Conservation (phyloP, 768 basidiomycete species). For the Imleria badia region DNA sequence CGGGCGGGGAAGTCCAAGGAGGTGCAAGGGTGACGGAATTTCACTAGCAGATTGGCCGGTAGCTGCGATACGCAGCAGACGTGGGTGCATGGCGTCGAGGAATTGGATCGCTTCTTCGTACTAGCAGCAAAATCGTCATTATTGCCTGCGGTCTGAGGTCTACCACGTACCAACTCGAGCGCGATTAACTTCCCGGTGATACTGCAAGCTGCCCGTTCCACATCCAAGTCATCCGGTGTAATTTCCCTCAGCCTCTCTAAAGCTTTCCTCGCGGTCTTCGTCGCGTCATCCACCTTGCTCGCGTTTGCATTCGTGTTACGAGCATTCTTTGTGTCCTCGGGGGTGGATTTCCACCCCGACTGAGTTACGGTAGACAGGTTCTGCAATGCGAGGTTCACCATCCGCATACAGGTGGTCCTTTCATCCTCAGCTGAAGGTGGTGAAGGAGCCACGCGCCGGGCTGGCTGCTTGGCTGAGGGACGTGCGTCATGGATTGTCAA, state of each 20-base stretch:
- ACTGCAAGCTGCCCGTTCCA: constrained; percentile 72
- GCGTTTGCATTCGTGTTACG: constrained; percentile 22
- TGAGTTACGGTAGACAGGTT: constrained; percentile 50
- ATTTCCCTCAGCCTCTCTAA: constrained; percentile 47
- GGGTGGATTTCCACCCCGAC: constrained; percentile 54
- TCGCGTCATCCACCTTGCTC: constrained; percentile 37
- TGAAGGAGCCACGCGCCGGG: no score
- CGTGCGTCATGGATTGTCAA: constrained; percentile 27
- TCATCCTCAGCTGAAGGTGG: constrained; percentile 33
- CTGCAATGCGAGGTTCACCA: constrained; percentile 63
- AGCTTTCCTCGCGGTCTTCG: constrained; percentile 39
- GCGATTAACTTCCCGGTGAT: constrained; percentile 64
- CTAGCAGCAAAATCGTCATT: constrained; percentile 35
- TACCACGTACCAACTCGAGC: constrained; percentile 64
- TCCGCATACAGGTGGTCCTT: constrained; percentile 53
- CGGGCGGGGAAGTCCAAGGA: constrained; percentile 47
- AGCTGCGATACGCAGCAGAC: constrained; percentile 30
- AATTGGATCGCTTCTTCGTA: constrained; percentile 48
- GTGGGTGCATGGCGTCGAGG: constrained; percentile 46
- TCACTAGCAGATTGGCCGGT: background rate
- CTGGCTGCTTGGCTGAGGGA: constrained; percentile 30
- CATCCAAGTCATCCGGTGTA: constrained; percentile 51
- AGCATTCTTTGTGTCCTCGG: constrained; percentile 26
- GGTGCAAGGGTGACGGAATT: constrained; percentile 16
- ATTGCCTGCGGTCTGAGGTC: background rate